Percentiles rank a stretch among this genome's conserved stretches.
Evolutionary conservation across 768 basidiomycete species (phyloP).

Genomic region (Calocera viscosa): DNA sequence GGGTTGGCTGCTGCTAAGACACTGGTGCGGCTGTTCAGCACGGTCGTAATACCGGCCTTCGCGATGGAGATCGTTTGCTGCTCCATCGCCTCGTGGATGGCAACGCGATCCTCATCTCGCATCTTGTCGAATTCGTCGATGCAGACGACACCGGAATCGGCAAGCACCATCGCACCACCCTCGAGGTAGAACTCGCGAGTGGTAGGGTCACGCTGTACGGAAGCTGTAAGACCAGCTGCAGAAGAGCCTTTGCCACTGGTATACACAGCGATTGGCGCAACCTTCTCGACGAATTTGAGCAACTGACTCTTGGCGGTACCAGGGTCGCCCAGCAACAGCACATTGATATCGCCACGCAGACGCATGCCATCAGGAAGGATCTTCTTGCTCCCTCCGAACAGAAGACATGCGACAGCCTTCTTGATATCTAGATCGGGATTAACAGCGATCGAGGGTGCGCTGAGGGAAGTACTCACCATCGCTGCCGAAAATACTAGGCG

Average conservation of each 20-base stretch:
- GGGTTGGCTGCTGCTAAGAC: slow-evolving; percentile 97
- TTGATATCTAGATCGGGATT: slow-evolving; percentile 63
- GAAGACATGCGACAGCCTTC: slow-evolving; percentile 89
- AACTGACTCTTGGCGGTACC: slow-evolving; percentile 97
- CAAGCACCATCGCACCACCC: slow-evolving; percentile 98
- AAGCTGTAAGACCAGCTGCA: slow-evolving; percentile 95
- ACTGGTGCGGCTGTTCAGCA: slow-evolving; percentile 88
- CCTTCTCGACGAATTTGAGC: slow-evolving; percentile 98
- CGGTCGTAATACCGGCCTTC: slow-evolving; percentile 96
- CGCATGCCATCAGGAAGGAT: slow-evolving; percentile 95
- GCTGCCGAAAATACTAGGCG: slow-evolving; percentile 93
- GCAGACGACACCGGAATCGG: slow-evolving; percentile 95
- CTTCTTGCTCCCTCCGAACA: slow-evolving; percentile 97
- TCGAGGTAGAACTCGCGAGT: slow-evolving; percentile 97
- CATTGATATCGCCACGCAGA: slow-evolving; percentile 93
- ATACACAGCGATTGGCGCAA: slow-evolving; percentile 95
- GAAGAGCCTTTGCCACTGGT: slow-evolving; percentile 97
- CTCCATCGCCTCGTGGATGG: slow-evolving; percentile 99
- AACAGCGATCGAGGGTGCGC: background rate
- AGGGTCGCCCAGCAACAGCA: slow-evolving; percentile 88
- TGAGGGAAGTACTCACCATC: slow-evolving; percentile 44
- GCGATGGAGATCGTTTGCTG: slow-evolving; percentile 99
- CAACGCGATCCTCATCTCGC: slow-evolving; percentile 97
- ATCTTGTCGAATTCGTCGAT: slow-evolving; percentile 99
- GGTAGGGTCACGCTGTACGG: slow-evolving; percentile 84